Percentiles rank a stretch among this genome's conserved stretches.
Evolutionary conservation across 1,139 yeast genomes (phyloP).

Genomic region (Hyphopichia khmerensis): DNA sequence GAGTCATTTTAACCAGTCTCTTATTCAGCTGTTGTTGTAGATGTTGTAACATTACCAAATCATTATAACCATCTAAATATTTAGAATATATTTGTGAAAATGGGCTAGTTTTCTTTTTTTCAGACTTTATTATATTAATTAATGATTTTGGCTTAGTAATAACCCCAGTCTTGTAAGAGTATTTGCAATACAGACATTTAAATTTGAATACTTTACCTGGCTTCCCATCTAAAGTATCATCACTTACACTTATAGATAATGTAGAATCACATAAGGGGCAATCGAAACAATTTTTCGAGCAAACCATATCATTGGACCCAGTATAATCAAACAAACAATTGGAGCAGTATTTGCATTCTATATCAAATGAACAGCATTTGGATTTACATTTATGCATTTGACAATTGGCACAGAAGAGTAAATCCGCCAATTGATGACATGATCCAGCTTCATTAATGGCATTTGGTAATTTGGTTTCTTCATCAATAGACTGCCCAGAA

Average conservation of each 20-base stretch:
- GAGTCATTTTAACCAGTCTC: not conserved
- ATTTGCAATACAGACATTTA: slow-evolving; percentile 32
- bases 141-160: slow-evolving; percentile 38
- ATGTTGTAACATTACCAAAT: not conserved
- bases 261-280: slow-evolving; percentile 38
- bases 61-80: not conserved
- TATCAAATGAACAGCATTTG: slow-evolving; percentile 21
- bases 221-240: slow-evolving; percentile 15
- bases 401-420: slow-evolving; percentile 42
- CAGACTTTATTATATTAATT: slow-evolving; percentile 23
- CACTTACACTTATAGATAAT: slow-evolving; percentile 24
- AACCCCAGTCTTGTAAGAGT: slow-evolving; percentile 24
- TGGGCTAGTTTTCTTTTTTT: slow-evolving; percentile 6
- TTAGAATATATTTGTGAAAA: not conserved
- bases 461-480: slow-evolving; percentile 1
- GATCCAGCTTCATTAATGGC: not conserved
- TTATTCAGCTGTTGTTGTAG: not conserved
- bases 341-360: slow-evolving; percentile 34
- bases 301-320: slow-evolving; percentile 19
- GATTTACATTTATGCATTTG: slow-evolving; percentile 26
- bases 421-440: slow-evolving; percentile 9
- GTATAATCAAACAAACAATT: slow-evolving; percentile 38
- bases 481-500: not conserved
- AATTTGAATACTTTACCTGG: slow-evolving; percentile 36
- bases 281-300: slow-evolving; percentile 38